Conservation (phyloP, 108 stramenopile species). For the Fistulifera pelliculosa region DNA sequence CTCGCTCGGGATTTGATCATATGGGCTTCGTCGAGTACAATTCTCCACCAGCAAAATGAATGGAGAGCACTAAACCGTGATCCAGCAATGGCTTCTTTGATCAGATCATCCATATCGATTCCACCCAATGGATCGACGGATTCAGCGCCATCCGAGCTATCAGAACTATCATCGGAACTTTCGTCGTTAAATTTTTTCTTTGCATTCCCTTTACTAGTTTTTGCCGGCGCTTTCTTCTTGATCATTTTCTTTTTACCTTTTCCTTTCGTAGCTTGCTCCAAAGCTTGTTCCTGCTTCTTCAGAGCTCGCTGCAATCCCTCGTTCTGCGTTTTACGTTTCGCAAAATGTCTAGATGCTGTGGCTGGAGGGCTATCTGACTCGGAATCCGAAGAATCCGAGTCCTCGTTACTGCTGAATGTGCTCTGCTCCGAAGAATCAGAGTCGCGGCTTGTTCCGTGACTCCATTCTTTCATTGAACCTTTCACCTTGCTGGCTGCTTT, state of each 20-base stretch:
- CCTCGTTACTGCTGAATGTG: constrained; percentile 13
- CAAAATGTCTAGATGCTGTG: constrained; percentile 2
- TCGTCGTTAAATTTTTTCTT: constrained; percentile 31
- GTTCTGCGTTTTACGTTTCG: neutral
- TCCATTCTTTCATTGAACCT: constrained; percentile 21
- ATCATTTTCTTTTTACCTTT: constrained; percentile 11
- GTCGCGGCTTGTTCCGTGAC: constrained; percentile 10
- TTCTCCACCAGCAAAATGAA: constrained; percentile 86
- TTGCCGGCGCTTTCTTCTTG: constrained; percentile 23
- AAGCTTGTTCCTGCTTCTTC: constrained; percentile 40
- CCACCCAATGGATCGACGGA: constrained; percentile 21
- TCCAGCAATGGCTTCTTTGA: constrained; percentile 75
- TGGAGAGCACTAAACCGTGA: constrained; percentile 68
- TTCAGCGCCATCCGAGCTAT: constrained; percentile 18
- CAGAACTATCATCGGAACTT: constrained; percentile 22
- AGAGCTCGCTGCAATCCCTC: constrained; percentile 17
- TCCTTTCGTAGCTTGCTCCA: constrained; percentile 29
- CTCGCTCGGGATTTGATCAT: constrained; percentile 84
- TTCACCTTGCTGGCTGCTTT: constrained; percentile 27
- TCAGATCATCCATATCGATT: constrained; percentile 41
- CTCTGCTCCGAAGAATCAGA: constrained; percentile 7
- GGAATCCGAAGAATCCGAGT: constrained; percentile 6
- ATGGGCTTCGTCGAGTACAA: constrained; percentile 94
- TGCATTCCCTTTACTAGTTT: constrained; percentile 15
- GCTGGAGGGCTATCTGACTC: constrained; percentile 1